A percentile compares a stretch with the other conserved stretches of the same genome.
Conservation (phyloP, 345 rosid species). For the Boechera stricta region DNA sequence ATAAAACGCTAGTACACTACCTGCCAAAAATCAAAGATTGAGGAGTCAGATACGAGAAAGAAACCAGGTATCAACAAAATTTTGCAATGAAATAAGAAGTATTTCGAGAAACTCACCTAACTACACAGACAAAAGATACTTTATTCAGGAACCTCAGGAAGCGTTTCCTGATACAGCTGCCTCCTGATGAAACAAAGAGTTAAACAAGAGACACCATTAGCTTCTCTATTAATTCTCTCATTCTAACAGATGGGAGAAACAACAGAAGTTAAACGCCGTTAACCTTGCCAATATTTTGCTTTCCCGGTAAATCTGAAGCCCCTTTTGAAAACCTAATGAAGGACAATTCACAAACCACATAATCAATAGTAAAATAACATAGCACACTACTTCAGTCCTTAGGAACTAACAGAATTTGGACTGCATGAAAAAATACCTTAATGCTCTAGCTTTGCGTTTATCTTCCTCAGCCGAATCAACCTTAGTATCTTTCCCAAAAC, state of each 20-base stretch:
- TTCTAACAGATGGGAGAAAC: not conserved
- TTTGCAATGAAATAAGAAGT: constrained; percentile 1
- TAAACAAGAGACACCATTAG: constrained; percentile 6
- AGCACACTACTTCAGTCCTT: not conserved
- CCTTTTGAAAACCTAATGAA: constrained; percentile 66
- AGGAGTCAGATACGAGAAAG: constrained; percentile 15
- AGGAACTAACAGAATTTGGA: not conserved
- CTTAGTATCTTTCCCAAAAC: constrained; percentile 62
- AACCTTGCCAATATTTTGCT: constrained; percentile 60
- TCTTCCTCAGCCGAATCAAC: constrained; percentile 71
- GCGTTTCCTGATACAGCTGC: constrained; percentile 70
- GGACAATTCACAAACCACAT: constrained; percentile 6
- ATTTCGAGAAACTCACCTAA: constrained; percentile 49
- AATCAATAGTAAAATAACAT: not conserved
- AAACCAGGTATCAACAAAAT: not conserved
- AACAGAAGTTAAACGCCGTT: constrained; percentile 17
- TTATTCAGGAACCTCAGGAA: constrained; percentile 59
- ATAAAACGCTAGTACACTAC: constrained; percentile 56
- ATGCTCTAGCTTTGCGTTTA: constrained; percentile 80
- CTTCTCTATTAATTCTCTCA: not conserved
- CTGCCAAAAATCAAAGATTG: constrained; percentile 50
- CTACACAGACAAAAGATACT: constrained; percentile 33
- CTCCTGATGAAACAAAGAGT: constrained; percentile 52
- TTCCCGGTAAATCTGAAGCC: constrained; percentile 54
- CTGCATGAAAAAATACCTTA: constrained; percentile 55